These are phyloP conservation scores for Coniochaeta ligniaria DNA, from an alignment of 2,329 filamentous ascomycete species.

Conservation along the genomic window DNA sequence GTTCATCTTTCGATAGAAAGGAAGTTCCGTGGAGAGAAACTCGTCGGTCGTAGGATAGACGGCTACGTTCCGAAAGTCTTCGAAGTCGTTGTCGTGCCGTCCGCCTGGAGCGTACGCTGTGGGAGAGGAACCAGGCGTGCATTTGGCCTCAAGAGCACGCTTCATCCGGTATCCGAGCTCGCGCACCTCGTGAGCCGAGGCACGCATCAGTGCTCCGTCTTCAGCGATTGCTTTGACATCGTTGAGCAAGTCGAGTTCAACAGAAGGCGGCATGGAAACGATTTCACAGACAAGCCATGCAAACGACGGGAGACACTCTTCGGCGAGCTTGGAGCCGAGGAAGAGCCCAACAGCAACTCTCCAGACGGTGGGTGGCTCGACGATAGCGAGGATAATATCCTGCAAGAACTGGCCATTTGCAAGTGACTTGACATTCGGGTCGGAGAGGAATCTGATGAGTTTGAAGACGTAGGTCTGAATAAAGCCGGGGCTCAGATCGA, in stretches of 20 bases:
- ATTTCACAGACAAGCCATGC: slow-evolving; percentile 44
- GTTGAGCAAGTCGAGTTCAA: slow-evolving; percentile 12
- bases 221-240: slow-evolving; percentile 14
- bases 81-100: slow-evolving; percentile 67
- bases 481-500: slow-evolving; percentile 19
- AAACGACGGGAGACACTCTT: slow-evolving; percentile 27
- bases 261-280: slow-evolving; percentile 24
- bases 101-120: slow-evolving; percentile 43
- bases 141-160: slow-evolving; percentile 25
- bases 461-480: slow-evolving; percentile 21
- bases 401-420: slow-evolving; percentile 42
- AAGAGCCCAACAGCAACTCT: slow-evolving; percentile 30
- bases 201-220: slow-evolving; percentile 18
- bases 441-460: slow-evolving; percentile 30
- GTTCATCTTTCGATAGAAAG: slow-evolving; percentile 48
- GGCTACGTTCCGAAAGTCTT: slow-evolving; percentile 50
- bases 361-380: slow-evolving; percentile 50
- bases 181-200: slow-evolving; percentile 17
- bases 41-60: slow-evolving; percentile 63
- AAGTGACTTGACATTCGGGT: slow-evolving; percentile 37
- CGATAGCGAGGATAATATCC: slow-evolving; percentile 35
- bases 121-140: slow-evolving; percentile 8
- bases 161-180: slow-evolving; percentile 25
- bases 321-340: slow-evolving; percentile 19
- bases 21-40: slow-evolving; percentile 40